phyloP scores from a whole-genome alignment of 805 yeast species.

The Torulaspora maleeae region DNA sequence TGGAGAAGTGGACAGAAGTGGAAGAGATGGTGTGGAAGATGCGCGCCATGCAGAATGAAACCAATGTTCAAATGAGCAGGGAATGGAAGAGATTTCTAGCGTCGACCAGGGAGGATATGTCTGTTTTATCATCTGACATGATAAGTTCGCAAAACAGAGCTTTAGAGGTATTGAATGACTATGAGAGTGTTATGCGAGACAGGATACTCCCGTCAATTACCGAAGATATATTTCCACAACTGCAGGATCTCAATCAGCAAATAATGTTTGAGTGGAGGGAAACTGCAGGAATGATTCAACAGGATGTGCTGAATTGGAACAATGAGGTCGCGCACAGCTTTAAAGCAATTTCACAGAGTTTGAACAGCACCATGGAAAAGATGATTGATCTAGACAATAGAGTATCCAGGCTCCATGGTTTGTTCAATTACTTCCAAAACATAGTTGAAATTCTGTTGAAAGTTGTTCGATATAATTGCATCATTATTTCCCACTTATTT shows the following conservation, averaged over 20 bases:
- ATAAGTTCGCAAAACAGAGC: conserved; percentile 12
- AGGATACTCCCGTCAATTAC: conserved; percentile 12
- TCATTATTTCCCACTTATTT: neutral
- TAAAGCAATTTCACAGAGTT: conserved; percentile 10
- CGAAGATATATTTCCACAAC: conserved; percentile 10
- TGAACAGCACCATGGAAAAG: conserved; percentile 15
- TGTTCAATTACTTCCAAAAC: conserved; percentile 5
- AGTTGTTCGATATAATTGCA: conserved; percentile 1
- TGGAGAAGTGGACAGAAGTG: conserved; percentile 6
- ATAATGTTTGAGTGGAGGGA: conserved; percentile 15
- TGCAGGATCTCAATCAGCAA: conserved; percentile 33
- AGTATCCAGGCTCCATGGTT: conserved; percentile 9
- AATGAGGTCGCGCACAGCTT: conserved; percentile 14
- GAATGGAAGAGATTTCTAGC: conserved; percentile 7
- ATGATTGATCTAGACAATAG: conserved; percentile 14
- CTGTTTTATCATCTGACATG: conserved; percentile 10
- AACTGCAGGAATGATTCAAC: conserved; percentile 8
- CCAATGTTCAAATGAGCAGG: conserved; percentile 4
- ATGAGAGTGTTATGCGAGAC: conserved; percentile 10
- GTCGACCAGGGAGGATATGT: conserved; percentile 4
- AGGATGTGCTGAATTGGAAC: conserved; percentile 20
- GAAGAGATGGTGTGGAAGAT: conserved; percentile 4
- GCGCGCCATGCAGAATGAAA: conserved; percentile 2
- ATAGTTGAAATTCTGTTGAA: conserved; percentile 2
- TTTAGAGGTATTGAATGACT: conserved; percentile 11